Conservation (phyloP, 371 early-diverging fungal genomes). For the Mucor saturninus region DNA sequence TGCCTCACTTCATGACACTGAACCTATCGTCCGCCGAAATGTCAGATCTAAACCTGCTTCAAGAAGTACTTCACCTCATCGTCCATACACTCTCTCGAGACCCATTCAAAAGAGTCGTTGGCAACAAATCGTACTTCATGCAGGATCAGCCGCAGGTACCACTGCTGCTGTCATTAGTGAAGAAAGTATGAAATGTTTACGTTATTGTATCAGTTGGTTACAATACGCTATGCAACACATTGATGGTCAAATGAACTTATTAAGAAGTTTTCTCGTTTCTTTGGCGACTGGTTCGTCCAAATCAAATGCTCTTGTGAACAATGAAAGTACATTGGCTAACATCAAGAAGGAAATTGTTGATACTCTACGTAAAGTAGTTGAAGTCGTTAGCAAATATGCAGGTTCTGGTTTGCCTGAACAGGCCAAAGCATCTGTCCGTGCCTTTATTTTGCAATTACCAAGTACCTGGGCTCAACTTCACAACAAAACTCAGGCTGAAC, state of each 20-base stretch:
- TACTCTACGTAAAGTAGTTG: slow-evolving; percentile 85
- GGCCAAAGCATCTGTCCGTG: slow-evolving; percentile 78
- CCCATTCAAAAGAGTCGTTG: slow-evolving; percentile 46
- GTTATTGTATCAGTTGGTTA: slow-evolving; percentile 82
- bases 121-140: slow-evolving; percentile 70
- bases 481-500: slow-evolving; percentile 31
- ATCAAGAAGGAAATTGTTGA: slow-evolving; percentile 81
- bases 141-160: slow-evolving; percentile 67
- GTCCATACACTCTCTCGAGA: slow-evolving; percentile 23
- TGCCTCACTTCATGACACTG: slow-evolving; percentile 35
- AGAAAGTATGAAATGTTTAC: slow-evolving; percentile 74
- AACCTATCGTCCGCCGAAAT: not conserved
- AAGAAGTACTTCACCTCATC: slow-evolving; percentile 43
- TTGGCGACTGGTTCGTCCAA: slow-evolving; percentile 42
- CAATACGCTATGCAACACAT: slow-evolving; percentile 82
- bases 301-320: slow-evolving; percentile 6
- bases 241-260: slow-evolving; percentile 71
- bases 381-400: slow-evolving; percentile 84
- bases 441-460: slow-evolving; percentile 83
- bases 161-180: slow-evolving; percentile 75
- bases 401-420: slow-evolving; percentile 80
- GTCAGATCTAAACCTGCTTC: slow-evolving; percentile 31
- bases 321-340: slow-evolving; percentile 31
- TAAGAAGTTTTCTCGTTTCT: slow-evolving; percentile 67
- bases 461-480: slow-evolving; percentile 69